phyloP scores from a whole-genome alignment of 75 land plant species.

The Gnetum montanum region DNA sequence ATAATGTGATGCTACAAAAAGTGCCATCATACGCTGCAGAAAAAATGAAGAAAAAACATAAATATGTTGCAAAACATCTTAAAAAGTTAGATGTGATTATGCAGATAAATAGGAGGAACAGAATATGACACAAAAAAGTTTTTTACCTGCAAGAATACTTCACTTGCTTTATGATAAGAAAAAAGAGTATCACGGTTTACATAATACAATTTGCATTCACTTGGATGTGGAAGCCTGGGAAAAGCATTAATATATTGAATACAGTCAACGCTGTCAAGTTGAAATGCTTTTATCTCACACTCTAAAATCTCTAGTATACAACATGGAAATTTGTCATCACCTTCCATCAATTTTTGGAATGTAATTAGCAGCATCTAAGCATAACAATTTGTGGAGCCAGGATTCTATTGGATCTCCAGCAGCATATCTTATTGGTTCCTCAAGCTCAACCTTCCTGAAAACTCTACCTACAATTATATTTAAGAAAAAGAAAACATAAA shows the following conservation, averaged over 20 bases:
- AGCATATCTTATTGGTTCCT: conserved; percentile 91
- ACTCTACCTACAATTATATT: conserved; percentile 41
- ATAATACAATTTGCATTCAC: conserved; percentile 86
- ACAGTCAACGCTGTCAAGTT: neutral
- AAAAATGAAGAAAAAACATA: neutral
- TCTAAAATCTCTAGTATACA: conserved; percentile 52
- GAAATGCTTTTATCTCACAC: conserved; percentile 26
- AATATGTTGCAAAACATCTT: conserved; percentile 1
- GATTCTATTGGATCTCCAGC: conserved; percentile 88
- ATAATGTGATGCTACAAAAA: conserved; percentile 98
- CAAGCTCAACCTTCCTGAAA: conserved; percentile 81
- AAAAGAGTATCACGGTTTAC: conserved; percentile 96
- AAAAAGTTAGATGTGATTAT: neutral
- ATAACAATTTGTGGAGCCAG: conserved; percentile 87
- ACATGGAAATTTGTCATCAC: conserved; percentile 19
- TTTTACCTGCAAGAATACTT: conserved; percentile 82
- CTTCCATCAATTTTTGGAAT: conserved; percentile 66
- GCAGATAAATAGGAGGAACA: neutral
- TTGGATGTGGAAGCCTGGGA: conserved; percentile 67
- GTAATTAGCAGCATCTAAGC: conserved; percentile 84
- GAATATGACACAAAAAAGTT: neutral
- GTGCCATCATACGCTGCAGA: conserved; percentile 94
- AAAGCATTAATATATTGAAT: neutral
- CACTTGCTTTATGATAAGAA: conserved; percentile 95
- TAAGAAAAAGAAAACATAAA: neutral